Percentiles rank a stretch among this genome's conserved stretches.
These are phyloP conservation scores for Candida buenavistaensis DNA, from an alignment of 1,139 yeast genomes.

Conservation along the genomic window DNA sequence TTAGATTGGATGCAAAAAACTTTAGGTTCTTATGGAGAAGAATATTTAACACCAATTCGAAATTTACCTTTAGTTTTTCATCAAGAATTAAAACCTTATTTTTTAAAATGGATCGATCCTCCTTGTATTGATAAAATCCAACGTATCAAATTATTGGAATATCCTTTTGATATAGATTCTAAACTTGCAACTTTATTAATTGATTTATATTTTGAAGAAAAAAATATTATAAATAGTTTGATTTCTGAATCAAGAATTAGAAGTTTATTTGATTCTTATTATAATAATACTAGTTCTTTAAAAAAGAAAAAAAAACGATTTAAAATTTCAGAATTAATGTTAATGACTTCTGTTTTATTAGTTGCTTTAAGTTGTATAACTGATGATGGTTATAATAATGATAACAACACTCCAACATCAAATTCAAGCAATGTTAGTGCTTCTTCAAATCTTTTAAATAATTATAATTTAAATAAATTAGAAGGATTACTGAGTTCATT, in stretches of 20 bases:
- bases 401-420: slow-evolving; percentile 6
- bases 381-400: slow-evolving; percentile 18
- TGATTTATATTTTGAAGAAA: slow-evolving; percentile 18
- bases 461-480: slow-evolving; percentile 11
- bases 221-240: slow-evolving; percentile 17
- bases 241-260: slow-evolving; percentile 19
- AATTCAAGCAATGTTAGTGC: neutral
- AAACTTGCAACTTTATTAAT: slow-evolving; percentile 24
- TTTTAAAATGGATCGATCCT: slow-evolving; percentile 38
- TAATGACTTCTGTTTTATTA: slow-evolving; percentile 33
- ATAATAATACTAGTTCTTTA: slow-evolving; percentile 12
- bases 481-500: slow-evolving; percentile 24
- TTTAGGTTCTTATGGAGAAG: slow-evolving; percentile 23
- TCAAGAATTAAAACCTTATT: slow-evolving; percentile 19
- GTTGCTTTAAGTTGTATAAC: slow-evolving; percentile 21
- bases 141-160: slow-evolving; percentile 20
- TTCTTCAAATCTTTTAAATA: slow-evolving; percentile 5
- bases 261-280: slow-evolving; percentile 24
- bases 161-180: slow-evolving; percentile 30
- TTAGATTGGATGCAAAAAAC: slow-evolving; percentile 33
- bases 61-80: slow-evolving; percentile 31
- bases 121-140: slow-evolving; percentile 24
- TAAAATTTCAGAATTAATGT: slow-evolving; percentile 31
- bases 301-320: slow-evolving; percentile 14
- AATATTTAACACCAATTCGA: slow-evolving; percentile 28